Percentiles rank a stretch among this genome's conserved stretches.
Evolutionary conservation across 2,329 filamentous ascomycete genomes (phyloP).

Genomic region (Arthrobotrys sinensis): DNA sequence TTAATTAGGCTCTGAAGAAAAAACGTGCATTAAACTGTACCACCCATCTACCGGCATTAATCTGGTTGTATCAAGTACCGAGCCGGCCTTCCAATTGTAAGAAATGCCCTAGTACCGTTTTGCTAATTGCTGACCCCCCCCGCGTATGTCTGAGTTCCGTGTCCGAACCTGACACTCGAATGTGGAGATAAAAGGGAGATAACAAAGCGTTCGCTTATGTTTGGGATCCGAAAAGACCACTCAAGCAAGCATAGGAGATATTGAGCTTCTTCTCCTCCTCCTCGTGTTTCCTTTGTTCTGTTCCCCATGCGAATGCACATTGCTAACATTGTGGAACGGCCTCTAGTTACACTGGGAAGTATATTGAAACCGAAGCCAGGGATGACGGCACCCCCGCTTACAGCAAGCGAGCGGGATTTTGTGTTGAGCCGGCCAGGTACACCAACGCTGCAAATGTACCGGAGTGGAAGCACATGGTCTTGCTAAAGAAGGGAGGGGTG

Average conservation of each 20-base stretch:
- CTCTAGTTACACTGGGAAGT: conserved; percentile 82
- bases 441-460: conserved; percentile 89
- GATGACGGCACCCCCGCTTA: conserved; percentile 76
- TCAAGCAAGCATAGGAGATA: background rate
- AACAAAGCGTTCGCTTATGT: background rate
- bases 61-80: conserved; percentile 89
- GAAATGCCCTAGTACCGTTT: conserved; percentile 2
- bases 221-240: background rate
- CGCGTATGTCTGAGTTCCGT: conserved; percentile 40
- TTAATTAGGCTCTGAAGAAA: conserved; percentile 66
- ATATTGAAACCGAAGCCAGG: conserved; percentile 80
- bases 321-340: conserved; percentile 9
- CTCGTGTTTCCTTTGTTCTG: background rate
- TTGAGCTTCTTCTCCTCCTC: background rate
- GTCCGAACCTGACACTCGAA: conserved; percentile 12
- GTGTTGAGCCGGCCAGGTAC: conserved; percentile 91
- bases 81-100: conserved; percentile 91
- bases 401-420: conserved; percentile 82
- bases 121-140: conserved; percentile 46
- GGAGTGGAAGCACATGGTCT: conserved; percentile 82
- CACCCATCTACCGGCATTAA: conserved; percentile 83
- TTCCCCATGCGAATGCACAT: background rate
- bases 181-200: conserved; percentile 36
- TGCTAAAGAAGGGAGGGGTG: conserved; percentile 86
- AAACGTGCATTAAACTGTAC: conserved; percentile 78